Percentiles rank a stretch among this genome's conserved stretches.
Conservation (phyloP, 1,284 basidiomycete genomes). For the Microbotryum saponariae region DNA sequence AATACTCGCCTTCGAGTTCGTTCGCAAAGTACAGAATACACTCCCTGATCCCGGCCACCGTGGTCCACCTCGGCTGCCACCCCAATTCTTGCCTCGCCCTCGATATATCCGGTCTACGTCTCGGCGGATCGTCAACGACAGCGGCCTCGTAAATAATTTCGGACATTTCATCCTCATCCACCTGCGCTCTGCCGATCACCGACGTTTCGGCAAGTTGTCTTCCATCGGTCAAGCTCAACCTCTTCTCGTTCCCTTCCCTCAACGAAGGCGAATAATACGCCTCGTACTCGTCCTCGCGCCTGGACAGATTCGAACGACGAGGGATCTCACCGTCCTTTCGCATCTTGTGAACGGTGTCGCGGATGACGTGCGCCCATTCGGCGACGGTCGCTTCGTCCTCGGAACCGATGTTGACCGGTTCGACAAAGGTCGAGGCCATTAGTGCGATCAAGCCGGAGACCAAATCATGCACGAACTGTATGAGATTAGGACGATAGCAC, state of each 20-base stretch:
- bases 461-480: conserved; percentile 54
- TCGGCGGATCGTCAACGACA: conserved; percentile 79
- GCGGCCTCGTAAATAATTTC: conserved; percentile 37
- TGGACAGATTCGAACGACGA: not conserved
- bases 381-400: conserved; percentile 86
- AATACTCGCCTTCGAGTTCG: not conserved
- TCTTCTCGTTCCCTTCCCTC: not conserved
- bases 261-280: conserved; percentile 45
- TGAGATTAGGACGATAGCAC: not conserved
- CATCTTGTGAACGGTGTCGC: conserved; percentile 34
- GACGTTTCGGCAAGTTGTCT: conserved; percentile 51
- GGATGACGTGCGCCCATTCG: conserved; percentile 39
- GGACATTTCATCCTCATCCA: conserved; percentile 10
- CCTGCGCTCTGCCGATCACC: conserved; percentile 37
- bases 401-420: conserved; percentile 92
- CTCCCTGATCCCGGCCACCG: conserved; percentile 82
- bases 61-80: conserved; percentile 91
- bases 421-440: conserved; percentile 83
- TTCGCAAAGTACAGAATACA: conserved; percentile 59
- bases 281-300: conserved; percentile 59
- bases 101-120: conserved; percentile 83
- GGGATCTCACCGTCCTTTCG: conserved; percentile 49
- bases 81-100: conserved; percentile 74
- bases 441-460: conserved; percentile 44
- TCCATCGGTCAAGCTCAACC: conserved; percentile 36